Base-by-base conservation (phyloP, 2,329 filamentous ascomycete genomes). In the Dactylellina leptospora region DNA sequence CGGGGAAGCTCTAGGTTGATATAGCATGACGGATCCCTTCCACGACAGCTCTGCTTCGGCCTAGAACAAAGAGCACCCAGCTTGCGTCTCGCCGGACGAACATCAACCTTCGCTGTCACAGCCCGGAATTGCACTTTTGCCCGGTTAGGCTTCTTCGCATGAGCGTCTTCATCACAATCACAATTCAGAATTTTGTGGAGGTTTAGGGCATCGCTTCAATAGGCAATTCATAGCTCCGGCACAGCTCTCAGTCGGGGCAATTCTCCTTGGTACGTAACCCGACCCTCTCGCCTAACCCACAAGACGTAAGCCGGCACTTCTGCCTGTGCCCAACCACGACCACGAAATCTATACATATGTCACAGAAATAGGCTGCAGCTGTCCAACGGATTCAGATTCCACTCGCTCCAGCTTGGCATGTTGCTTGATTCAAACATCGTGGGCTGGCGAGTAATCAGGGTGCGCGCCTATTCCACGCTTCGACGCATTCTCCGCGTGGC, bases 231-330 rank as follows among this genome's bases (percentile, higher is more conserved):
- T 56, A 64, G 60, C 60, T 64, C 50, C 60, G 60, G 16, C 16
- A 45, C 27, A 33, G 4, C n/a, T 18, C 16, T 18, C 20, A 45
- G 40, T 18, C 40, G 40, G 40, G 40, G 40, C 40, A 45, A 45
- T 45, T 45, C 3, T 20, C 18, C 10, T 22, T 22, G 2, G 40
- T 55, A 61, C 64, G 64, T 70, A 60, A 61, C 40, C 28, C 33
- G 38, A 56, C 22, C 42, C 48, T 62, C 50, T 16, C 13, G 36
- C 36, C 36, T 40, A 40, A 40, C 36, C 36, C 38, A 22, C 56
- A 28, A 38, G 50, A 56, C 64, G 64, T 70, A 60, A 70, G 64
- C 64, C 38, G 8, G 13, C 48, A n/a, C 56, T 70, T 70, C 64
- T 70, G 64, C 64, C 64, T 70, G 36, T 16, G 36, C 36, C 36